Evolutionary conservation across 768 basidiomycete species (phyloP).

Genomic region (Cytidiella melzeri): DNA sequence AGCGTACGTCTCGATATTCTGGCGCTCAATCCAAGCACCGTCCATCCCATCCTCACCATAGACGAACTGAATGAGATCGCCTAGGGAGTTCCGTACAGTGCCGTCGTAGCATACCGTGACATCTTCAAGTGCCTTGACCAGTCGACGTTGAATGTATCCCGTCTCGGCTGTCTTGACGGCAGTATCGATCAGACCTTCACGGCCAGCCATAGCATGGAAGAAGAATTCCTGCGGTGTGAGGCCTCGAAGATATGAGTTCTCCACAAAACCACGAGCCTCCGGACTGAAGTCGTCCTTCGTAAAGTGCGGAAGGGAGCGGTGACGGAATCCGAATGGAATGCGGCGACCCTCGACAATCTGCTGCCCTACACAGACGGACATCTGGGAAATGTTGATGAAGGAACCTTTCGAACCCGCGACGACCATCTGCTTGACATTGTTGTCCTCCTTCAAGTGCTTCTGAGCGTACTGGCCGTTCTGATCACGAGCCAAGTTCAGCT

Average conservation of each 20-base stretch:
- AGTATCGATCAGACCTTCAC: constrained; percentile 98
- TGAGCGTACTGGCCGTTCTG: constrained; percentile 95
- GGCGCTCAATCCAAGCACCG: constrained; percentile 94
- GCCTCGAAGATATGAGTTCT: constrained; percentile 96
- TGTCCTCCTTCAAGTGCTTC: constrained; percentile 95
- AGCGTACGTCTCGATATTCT: constrained; percentile 85
- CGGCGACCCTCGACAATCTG: constrained; percentile 98
- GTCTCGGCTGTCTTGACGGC: constrained; percentile 99
- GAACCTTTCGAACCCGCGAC: constrained; percentile 98
- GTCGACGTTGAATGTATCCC: constrained; percentile 95
- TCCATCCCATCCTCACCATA: constrained; percentile 99
- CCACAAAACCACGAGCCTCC: constrained; percentile 96
- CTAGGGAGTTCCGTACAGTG: constrained; percentile 94
- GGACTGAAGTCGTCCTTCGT: constrained; percentile 98
- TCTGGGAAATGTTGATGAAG: constrained; percentile 99
- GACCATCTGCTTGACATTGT: constrained; percentile 99
- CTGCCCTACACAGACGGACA: constrained; percentile 99
- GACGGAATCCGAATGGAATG: constrained; percentile 96
- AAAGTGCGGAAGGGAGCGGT: constrained; percentile 95
- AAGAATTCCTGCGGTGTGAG: constrained; percentile 98
- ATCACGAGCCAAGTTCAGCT: constrained; percentile 94
- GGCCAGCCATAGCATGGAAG: constrained; percentile 99
- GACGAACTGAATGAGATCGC: constrained; percentile 92
- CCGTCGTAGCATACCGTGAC: constrained; percentile 98
- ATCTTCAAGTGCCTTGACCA: constrained; percentile 97